Evolutionary conservation across 352 stramenopile species (phyloP), one percentile per base, ranked within the genome.

Genomic region (Phytophthora ramorum): DNA sequence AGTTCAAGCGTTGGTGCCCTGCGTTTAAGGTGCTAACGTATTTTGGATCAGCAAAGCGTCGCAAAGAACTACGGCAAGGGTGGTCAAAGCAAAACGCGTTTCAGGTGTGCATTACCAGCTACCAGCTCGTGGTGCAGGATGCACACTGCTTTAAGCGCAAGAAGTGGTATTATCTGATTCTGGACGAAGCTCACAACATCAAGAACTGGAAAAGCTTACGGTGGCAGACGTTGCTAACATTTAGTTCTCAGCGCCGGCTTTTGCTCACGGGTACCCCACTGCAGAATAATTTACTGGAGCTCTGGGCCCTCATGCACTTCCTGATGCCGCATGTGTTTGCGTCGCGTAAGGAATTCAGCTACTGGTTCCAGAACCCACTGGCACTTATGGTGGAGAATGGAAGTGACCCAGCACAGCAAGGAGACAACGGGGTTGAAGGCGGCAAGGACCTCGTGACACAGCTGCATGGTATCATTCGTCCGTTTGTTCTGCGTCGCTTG

Each of bases 131-230:
- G 10, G 96, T 99, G 3, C 95, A 99, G 69, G 98, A 99, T 75
- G 89, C 96, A 4, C 94, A 97, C 63, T 97, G 95, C 47, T 99
- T 99, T 69, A 98, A 98, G 62, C 83, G 97, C 30, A 99, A 99
- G 62, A 98, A 98, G 60, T 99, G 98, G 97, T 99, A 99, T 69
- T 99, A 99, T 69, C 64, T 99, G 7, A 98, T 99, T 48, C 71
- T 99, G 3, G 97, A 99, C 53, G 98, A 99, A 83, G 98, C 97
- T 3, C 98, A 99, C 73, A 98, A 99, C 68, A 99, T 99, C 73
- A 99, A 99, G 75, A 99, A 99, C 73, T 99, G 98, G 87, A 97
- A 99, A 65, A 98, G 83, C 55, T 86, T 99, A 69, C 79, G 97
- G 7, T 99, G 97, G 98, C 97, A 99, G 73, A 99, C 98, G 13